phyloP scores from a whole-genome alignment of 163 green algal species.

The Coccomyxa subellipsoidea region DNA sequence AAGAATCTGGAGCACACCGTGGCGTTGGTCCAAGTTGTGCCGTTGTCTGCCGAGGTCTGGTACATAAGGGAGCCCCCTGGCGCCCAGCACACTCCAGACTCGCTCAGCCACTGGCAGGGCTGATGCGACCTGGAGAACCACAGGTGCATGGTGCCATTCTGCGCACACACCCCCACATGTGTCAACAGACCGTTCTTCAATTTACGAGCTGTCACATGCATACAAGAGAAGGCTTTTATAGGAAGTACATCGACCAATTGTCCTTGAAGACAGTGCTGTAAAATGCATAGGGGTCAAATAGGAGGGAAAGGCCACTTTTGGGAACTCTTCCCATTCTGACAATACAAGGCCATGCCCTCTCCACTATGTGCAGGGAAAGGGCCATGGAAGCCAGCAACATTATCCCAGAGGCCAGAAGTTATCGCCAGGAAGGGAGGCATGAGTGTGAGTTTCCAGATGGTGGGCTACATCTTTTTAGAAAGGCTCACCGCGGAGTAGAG shows the following conservation, averaged over 20 bases:
- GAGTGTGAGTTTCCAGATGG: neutral
- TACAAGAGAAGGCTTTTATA: neutral
- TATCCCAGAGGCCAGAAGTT: no score
- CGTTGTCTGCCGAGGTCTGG: neutral
- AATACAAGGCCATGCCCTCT: no score
- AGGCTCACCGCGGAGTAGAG: neutral
- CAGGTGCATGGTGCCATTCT: conserved; percentile 4
- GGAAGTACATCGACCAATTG: neutral
- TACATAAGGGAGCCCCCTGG: neutral
- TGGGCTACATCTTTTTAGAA: neutral
- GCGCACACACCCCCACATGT: neutral
- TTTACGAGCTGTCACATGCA: neutral
- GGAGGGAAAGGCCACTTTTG: neutral
- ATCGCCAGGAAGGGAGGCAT: neutral
- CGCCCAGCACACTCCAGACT: neutral
- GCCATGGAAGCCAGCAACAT: no score
- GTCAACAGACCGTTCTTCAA: neutral
- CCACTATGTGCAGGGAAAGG: no score
- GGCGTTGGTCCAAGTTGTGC: conserved; percentile 9
- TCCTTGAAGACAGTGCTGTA: neutral
- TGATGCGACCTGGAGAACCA: neutral
- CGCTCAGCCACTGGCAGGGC: neutral
- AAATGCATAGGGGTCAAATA: neutral
- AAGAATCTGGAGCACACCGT: conserved; percentile 9
- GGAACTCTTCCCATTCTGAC: no score